phyloP scores from a whole-genome alignment of 2,329 filamentous ascomycete species.

The Colletotrichum sp. region DNA sequence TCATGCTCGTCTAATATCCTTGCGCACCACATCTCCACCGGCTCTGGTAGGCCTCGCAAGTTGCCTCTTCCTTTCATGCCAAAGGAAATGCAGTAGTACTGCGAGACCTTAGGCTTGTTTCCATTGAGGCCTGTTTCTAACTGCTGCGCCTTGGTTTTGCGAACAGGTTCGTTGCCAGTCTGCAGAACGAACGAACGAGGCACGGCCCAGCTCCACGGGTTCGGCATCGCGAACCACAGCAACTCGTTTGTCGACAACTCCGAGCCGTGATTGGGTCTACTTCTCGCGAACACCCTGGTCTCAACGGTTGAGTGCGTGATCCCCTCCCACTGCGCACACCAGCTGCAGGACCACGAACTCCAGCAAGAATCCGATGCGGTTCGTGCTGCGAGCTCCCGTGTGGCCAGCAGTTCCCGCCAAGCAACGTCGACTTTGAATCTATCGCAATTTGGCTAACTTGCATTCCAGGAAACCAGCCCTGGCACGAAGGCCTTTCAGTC shows the following conservation, averaged over 20 bases:
- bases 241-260: conserved; percentile 12
- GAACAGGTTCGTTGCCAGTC: conserved; percentile 20
- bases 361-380: conserved; percentile 18
- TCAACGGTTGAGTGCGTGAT: conserved; percentile 23
- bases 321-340: conserved; percentile 6
- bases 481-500: conserved; percentile 13
- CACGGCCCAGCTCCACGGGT: conserved; percentile 8
- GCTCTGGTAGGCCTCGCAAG: conserved; percentile 2
- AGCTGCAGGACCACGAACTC: conserved; percentile 14
- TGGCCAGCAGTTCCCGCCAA: conserved; percentile 10
- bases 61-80: neutral
- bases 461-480: conserved; percentile 14
- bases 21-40: neutral
- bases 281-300: neutral
- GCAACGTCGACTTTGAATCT: neutral
- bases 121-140: conserved; percentile 19
- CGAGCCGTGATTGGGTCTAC: conserved; percentile 14
- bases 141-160: conserved; percentile 3
- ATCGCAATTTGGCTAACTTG: conserved; percentile 5
- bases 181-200: conserved; percentile 18
- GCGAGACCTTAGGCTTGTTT: conserved; percentile 6
- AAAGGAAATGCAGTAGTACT: conserved; percentile 6
- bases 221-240: conserved; percentile 13
- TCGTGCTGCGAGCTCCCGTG: conserved; percentile 9
- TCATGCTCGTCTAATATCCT: neutral